Conservation (phyloP, 495 filamentous ascomycete species). For the Trichoderma erinaceum region DNA sequence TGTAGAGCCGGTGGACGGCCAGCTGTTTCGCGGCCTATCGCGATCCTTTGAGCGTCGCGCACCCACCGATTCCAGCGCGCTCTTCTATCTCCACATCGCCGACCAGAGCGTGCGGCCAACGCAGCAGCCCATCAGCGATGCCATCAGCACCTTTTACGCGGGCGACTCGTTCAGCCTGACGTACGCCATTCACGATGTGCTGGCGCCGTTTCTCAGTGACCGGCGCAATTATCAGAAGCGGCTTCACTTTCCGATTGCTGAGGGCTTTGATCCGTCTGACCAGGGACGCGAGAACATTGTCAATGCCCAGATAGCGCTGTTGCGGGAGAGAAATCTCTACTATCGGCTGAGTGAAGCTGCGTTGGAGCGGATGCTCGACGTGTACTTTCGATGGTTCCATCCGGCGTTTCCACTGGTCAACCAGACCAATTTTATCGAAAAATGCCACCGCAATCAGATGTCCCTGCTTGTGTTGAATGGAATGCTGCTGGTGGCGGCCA, state of each 20-base stretch:
- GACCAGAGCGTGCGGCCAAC: neutral
- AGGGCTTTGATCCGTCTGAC: neutral
- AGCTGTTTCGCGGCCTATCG: neutral
- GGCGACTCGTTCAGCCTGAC: neutral
- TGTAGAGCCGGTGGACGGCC: neutral
- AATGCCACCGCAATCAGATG: neutral
- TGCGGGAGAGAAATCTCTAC: neutral
- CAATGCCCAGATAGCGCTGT: neutral
- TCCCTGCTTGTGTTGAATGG: neutral
- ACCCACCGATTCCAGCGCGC: neutral
- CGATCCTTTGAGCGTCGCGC: neutral
- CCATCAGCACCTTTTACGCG: neutral
- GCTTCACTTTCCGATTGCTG: neutral
- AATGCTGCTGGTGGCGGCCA: neutral
- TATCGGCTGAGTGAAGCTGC: neutral
- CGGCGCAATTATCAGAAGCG: neutral
- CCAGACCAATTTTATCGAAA: neutral
- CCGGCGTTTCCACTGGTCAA: neutral
- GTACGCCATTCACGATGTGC: neutral
- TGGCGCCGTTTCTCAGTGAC: neutral
- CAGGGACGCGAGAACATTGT: neutral
- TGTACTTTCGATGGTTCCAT: neutral
- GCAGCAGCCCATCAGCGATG: neutral
- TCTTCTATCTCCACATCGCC: neutral
- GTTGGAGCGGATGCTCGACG: neutral